phyloP scores from a whole-genome alignment of 352 stramenopile genomes.

The Phytophthora hybrid region DNA sequence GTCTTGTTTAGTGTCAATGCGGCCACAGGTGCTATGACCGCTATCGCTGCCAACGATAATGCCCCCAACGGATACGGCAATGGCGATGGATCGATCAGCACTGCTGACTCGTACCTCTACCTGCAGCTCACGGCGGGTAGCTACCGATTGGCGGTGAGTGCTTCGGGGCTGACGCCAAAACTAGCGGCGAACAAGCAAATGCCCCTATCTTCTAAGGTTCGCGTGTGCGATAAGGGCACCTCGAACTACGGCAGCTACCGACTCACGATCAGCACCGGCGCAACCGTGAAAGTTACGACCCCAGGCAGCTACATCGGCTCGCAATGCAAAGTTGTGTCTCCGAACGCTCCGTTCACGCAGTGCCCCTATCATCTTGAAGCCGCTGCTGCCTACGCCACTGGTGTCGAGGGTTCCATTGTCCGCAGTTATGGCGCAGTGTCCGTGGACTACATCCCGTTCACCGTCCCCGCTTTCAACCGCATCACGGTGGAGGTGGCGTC shows the following conservation, averaged over 20 bases:
- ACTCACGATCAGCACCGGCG: conserved; percentile 56
- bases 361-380: conserved; percentile 72
- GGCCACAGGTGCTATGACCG: conserved; percentile 27
- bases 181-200: conserved; percentile 57
- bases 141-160: conserved; percentile 71
- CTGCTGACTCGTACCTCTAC: conserved; percentile 65
- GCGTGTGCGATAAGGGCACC: conserved; percentile 53
- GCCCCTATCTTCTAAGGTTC: conserved; percentile 42
- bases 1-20: conserved; percentile 60
- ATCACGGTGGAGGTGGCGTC: conserved; percentile 70
- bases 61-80: conserved; percentile 51
- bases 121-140: conserved; percentile 44
- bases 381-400: conserved; percentile 36
- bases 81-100: conserved; percentile 61
- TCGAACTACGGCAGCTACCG: conserved; percentile 80
- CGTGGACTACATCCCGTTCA: conserved; percentile 73
- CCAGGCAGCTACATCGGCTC: conserved; percentile 71
- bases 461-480: conserved; percentile 52
- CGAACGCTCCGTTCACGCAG: conserved; percentile 46
- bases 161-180: conserved; percentile 54
- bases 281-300: conserved; percentile 37
- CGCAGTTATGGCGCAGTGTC: conserved; percentile 48
- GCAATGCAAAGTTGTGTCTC: conserved; percentile 49
- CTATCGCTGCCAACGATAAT: conserved; percentile 51
- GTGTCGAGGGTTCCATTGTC: conserved; percentile 63